Evolutionary conservation across 23 red algal species (phyloP), one percentile per base, ranked within the genome.

Genomic region (Gracilaria caudata): DNA sequence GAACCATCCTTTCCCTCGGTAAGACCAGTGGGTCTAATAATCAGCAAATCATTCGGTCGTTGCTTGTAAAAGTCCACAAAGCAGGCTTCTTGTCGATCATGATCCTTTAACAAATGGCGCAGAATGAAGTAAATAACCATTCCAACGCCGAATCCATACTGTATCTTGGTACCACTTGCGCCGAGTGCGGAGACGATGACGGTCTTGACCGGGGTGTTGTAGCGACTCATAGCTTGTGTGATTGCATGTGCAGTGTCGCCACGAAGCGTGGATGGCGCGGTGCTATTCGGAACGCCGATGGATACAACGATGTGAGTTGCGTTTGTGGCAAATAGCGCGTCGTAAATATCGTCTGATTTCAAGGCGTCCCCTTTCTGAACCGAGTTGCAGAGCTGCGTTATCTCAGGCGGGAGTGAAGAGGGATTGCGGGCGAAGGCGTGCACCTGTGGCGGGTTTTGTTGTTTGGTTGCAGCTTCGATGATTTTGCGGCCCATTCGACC

Each of bases 371-470:
- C 80, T 37, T 68, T 59, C 25, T 66, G 57, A 32, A 83, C 80
- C 10, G 80, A 83, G 3, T 0, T 0, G 61, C 80, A 83, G 32
- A 39, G 13, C 34, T 47, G 34, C 17, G 57, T n/a, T 19, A 68
- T 17, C 21, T 47, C 38, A 14, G 56, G n/a, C 28, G 80, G 7
- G 6, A 83, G 29, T 37, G 38, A 57, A 14, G 51, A 39, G 20
- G 80, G 80, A 41, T 59, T 83, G 4, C 80, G 80, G 57, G 55
- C 80, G 40, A 83, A 83, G 21, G 80, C 80, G 80, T 83, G 80
- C 11, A 83, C n/a, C 0, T 30, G 39, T 19, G 80, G 80, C 51
- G 30, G 80, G 17, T 43, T n/a, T 23, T 16, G 56, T n/a, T 64
- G 57, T 1, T 59, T 13, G 57, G 32, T 35, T 12, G 59, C 54